Evolutionary conservation across 495 filamentous ascomycete genomes (phyloP), one percentile per base, ranked within the genome.

Genomic region (Pyrenopolyporus hunteri): DNA sequence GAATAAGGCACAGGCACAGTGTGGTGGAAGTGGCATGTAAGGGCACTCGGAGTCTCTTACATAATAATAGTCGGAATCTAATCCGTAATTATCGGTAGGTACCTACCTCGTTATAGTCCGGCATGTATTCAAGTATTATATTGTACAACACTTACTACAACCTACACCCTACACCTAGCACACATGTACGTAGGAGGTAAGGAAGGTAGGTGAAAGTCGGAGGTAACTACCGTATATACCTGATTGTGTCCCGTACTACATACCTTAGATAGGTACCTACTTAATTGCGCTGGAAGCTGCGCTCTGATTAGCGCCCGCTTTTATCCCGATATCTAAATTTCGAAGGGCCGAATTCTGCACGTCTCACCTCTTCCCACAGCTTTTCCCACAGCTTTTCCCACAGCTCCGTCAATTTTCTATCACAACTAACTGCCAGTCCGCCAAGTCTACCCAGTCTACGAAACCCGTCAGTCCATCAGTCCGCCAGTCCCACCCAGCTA

Each of bases 301-400:
- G 16, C 17, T 47, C 47, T 52, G 46, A 57, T 60, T 61, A 57
- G 57, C 59, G 56, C 57, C 57, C 57, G 57, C 57, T 56, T 60
- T 59, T 59, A 13, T 60, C 43, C 45, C 17, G 14, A 47, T 45
- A 29, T 48, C 50, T 46, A 52, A 45, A 25, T 25, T 59, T 59
- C 16, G 25, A 44, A 57, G 46, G 57, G 40, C 33, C 63, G 33
- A 44, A 60, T 56, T n/a, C 57, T 66, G 63, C 63, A 66, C 51
- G 57, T 46, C 57, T 65, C 62, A 59, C 62, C 56, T 65, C 52
- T 50, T 56, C 52, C 23, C 20, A 23, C 33, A 25, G 23, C 31
- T 8, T 11, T 19, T 39, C 14, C 44, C 46, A 47, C 46, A 47
- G 17, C 49, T 36, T 29, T 31, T 63, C n/a, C 14, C 28, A 29